Base-by-base conservation (phyloP, 2,329 filamentous ascomycete genomes). In the Xylaria sp. region DNA sequence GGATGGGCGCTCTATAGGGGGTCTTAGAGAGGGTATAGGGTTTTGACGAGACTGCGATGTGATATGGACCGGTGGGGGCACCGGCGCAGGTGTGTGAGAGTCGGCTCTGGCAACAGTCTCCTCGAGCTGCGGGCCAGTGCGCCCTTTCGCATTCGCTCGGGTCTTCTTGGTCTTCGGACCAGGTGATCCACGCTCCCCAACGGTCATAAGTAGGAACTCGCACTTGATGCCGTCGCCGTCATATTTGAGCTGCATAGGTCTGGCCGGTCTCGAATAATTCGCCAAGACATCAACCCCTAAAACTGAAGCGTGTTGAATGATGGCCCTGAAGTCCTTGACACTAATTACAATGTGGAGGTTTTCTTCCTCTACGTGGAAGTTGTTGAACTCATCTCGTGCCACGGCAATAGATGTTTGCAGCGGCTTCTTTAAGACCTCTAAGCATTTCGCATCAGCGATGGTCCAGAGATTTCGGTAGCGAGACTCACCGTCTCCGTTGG, bases 151-250 rank as follows among this genome's bases (percentile, higher is more conserved):
- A 69, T 82, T 79, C 21, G 75, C 71, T 32, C 77, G 77, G 6
- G 75, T 60, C 69, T 78, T 86, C 71, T 83, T 86, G 53, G 82
- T 82, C 75, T 83, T 86, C 68, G 84, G 84, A 12, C 78, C 78
- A 5, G 83, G 79, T 54, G 84, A 85, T 32, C 81, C 83, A 66
- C 85, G 84, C 72, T 93, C 91, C 16, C 92, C 92, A 9, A 92
- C 89, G 0, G 92, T 95, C 92, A 94, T 94, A 69, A 95, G 85
- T 51, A 93, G 91, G 74, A 94, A 94, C 72, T 94, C 91, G 78
- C 90, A 93, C 44, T 87, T 81, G 37, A 94, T 84, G 40, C 90
- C 91, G 66, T 91, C 89, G 50, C 87, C 86, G 27, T 86, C 84
- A 75, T 95, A 95, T 53, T 85, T 88, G 68, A 95, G 85, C 75